These are phyloP conservation scores for Vigna unguiculata DNA, from an alignment of 306 rosid species.

Conservation along the genomic window DNA sequence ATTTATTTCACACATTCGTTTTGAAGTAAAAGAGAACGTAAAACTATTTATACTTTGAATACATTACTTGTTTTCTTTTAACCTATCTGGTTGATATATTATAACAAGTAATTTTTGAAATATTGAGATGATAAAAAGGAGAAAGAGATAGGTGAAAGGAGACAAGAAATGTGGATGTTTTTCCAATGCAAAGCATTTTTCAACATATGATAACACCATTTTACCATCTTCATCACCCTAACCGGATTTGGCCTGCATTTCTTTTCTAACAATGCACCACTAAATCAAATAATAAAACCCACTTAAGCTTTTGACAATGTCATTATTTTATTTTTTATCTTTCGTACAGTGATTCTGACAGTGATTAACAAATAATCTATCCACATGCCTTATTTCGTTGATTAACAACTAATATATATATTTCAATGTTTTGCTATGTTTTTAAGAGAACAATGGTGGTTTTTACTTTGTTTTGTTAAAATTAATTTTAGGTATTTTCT, in stretches of 20 bases:
- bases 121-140: background rate
- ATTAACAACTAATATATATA: no score
- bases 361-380: background rate
- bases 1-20: no score
- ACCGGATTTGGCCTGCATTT: constrained; percentile 63
- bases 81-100: background rate
- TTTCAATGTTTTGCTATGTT: no score
- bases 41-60: no score
- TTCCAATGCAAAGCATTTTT: constrained; percentile 37
- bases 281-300: background rate
- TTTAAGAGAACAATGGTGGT: no score
- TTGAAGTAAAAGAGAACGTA: no score
- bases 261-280: background rate
- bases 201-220: background rate
- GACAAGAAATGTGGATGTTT: constrained; percentile 14
- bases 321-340: background rate
- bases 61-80: no score
- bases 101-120: background rate
- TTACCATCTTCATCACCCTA: background rate
- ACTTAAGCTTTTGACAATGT: constrained; percentile 9
- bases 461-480: no score
- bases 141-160: background rate
- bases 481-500: no score
- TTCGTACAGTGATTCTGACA: background rate
- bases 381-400: no score